Base-by-base conservation (phyloP, 176 grass and related monocot species). In the Hyparrhenia diplandra region DNA sequence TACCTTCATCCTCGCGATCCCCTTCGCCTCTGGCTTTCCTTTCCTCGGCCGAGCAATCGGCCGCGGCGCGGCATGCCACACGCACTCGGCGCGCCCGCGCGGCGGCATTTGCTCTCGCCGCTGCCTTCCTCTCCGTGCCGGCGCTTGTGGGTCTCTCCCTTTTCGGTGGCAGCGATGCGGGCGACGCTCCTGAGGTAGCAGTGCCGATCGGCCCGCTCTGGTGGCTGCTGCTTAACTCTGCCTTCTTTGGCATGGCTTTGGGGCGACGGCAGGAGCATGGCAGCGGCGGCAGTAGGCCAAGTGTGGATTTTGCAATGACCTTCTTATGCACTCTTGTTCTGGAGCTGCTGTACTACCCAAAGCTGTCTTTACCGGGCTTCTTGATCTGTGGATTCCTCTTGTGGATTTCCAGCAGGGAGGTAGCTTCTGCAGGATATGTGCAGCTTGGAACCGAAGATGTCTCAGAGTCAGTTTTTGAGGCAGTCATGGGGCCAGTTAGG, bases 341-440 rank as follows among this genome's bases (percentile, higher is more conserved):
- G 64, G 88, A 98, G 71, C 90, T 98, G n/a, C 72, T 98, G 11
- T 98, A 93, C 82, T 98, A 91, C 83, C 90, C 92, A 9, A 98
- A 95, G 46, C 85, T 95, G 14, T 91, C 85, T 59, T 43, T 98
- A 45, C 90, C 87, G 0, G 90, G 90, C 1, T 95, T 98, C 81
- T 79, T 95, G 68, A 51, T 98, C 24, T 91, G 82, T 69, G 88
- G 96, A 5, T 87, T 98, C 52, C 64, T 95, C 39, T 64, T 98
- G 74, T 98, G 90, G 92, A 91, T 93, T 5, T 62, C 86, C 16
- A 84, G 91, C 31, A 76, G 85, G 80, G 90, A 98, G 84, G 42
- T 98, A 58, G 80, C 86, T 2, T 25, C 86, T 11, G 54, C 86
- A 40, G 87, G 79, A 2, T 83, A 86, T 88, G 78, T 87, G 8